Percentiles rank a stretch among this genome's conserved stretches.
Conservation (phyloP, 352 stramenopile species). For the Globisporangium cederbergense region DNA sequence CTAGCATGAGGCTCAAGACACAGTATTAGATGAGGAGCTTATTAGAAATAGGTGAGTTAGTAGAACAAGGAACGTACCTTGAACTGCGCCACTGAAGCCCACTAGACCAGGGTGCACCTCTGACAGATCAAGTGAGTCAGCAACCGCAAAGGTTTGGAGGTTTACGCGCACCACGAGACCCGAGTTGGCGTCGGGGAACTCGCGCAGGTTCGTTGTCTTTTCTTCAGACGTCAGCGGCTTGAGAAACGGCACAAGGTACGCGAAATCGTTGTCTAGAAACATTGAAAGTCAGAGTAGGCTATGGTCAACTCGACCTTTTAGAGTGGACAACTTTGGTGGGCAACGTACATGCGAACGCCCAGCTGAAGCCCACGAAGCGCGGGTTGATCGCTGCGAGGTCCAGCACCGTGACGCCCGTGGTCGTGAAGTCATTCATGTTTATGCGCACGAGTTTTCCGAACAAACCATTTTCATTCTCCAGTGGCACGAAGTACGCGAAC, state of each 20-base stretch:
- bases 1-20: constrained; percentile 17
- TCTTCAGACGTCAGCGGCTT: constrained; percentile 43
- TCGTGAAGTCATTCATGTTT: constrained; percentile 37
- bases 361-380: constrained; percentile 63
- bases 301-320: not conserved
- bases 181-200: constrained; percentile 68
- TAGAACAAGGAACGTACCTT: constrained; percentile 22
- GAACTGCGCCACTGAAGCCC: constrained; percentile 66
- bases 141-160: constrained; percentile 39
- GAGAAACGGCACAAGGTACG: constrained; percentile 58
- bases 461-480: constrained; percentile 49
- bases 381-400: constrained; percentile 48
- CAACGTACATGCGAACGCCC: constrained; percentile 52
- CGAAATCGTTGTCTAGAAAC: constrained; percentile 49
- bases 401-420: constrained; percentile 39
- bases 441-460: constrained; percentile 66
- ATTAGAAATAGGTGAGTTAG: not conserved
- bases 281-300: not conserved
- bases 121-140: constrained; percentile 52
- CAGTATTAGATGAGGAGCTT: not conserved
- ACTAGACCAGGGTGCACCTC: constrained; percentile 37
- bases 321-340: not conserved
- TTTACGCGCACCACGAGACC: constrained; percentile 59
- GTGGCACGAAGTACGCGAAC: constrained; percentile 69
- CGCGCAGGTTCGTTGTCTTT: constrained; percentile 54